Conservation (phyloP, 495 filamentous ascomycete genomes). For the Xylaria telfairii region DNA sequence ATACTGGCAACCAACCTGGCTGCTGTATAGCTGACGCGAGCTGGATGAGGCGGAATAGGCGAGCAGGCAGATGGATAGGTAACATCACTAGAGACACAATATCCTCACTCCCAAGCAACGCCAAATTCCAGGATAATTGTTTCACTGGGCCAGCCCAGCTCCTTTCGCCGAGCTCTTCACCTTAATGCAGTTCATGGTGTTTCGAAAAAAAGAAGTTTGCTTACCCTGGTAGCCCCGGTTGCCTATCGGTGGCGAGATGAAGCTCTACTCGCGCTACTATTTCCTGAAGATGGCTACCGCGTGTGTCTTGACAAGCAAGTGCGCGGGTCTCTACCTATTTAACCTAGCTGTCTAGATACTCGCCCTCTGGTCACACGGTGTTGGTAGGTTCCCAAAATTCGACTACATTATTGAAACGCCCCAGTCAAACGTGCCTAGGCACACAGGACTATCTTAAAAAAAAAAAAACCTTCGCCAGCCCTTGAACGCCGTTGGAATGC, state of each 20-base stretch:
- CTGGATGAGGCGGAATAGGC: not conserved
- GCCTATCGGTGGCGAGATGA: conserved; percentile 3
- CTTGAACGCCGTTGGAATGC: conserved; percentile 21
- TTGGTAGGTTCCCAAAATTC: not conserved
- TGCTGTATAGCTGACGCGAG: not conserved
- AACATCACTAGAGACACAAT: not conserved
- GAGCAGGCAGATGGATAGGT: not conserved
- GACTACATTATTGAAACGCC: not conserved
- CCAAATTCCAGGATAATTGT: not conserved
- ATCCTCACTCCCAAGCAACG: not conserved
- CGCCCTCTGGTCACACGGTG: not conserved
- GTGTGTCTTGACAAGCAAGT: not conserved
- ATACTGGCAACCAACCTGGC: not conserved
- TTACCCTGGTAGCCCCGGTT: conserved; percentile 14
- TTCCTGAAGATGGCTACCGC: conserved; percentile 1
- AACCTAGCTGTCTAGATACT: conserved; percentile 3
- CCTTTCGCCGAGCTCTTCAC: conserved; percentile 3
- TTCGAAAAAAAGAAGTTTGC: not conserved
- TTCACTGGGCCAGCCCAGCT: not conserved
- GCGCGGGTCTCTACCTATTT: not conserved
- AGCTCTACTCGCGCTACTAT: not conserved
- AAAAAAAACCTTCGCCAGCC: not conserved
- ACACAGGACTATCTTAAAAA: not conserved
- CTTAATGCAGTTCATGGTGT: not conserved
- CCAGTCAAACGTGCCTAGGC: not conserved